Base-by-base conservation (phyloP, 2,329 filamentous ascomycete species). In the Calonectria leucothoes region DNA sequence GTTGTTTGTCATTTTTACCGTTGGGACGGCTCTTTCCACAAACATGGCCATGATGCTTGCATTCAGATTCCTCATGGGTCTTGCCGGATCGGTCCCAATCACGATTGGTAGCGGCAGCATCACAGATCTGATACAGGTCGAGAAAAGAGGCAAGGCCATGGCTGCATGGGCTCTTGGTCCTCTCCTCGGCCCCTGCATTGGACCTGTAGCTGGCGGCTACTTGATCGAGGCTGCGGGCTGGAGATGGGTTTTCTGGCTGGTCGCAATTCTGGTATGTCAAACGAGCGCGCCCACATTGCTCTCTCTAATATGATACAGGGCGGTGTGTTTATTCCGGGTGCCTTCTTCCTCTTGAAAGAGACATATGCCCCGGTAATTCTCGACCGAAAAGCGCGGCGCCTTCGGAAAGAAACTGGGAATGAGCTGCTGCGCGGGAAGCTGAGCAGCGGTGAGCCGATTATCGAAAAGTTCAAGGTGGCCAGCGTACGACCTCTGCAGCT, bases 51-150 rank as follows among this genome's bases (percentile, higher is more conserved):
- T 91, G 2, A 81, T 94, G 11, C 86, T 93, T 79, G 83, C 92
- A 11, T 91, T 90, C 3, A 87, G 92, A 8, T 93, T 94, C 81
- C 89, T 93, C 66, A 86, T 88, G 29, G 91, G 90, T 0, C 86
- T 92, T 61, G 91, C 91, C 70, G 91, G 89, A 5, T 89, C 88
- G 0, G 91, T 91, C 0, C 91, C 92, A 1, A 86, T 94, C 5
- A 94, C 91, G 1, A 93, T 92, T 78, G 93, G 91, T 0, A 91
- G 91, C 12, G 92, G 92, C 6, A 91, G 93, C 0, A 82, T 94
- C 14, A 89, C 89, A 20, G 93, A 94, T 82, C 87, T 94, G 48
- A 93, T 89, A 83, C 84, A 87, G 0, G 85, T 91, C 0, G 87
- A 90, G 48, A 82, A 92, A 74, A 87, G 93, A 63, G 93, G 91